A percentile compares a stretch with the other conserved stretches of the same genome.
These are phyloP conservation scores for Byssochlamys sp. DNA, from an alignment of 2,329 filamentous ascomycete genomes.

Conservation along the genomic window DNA sequence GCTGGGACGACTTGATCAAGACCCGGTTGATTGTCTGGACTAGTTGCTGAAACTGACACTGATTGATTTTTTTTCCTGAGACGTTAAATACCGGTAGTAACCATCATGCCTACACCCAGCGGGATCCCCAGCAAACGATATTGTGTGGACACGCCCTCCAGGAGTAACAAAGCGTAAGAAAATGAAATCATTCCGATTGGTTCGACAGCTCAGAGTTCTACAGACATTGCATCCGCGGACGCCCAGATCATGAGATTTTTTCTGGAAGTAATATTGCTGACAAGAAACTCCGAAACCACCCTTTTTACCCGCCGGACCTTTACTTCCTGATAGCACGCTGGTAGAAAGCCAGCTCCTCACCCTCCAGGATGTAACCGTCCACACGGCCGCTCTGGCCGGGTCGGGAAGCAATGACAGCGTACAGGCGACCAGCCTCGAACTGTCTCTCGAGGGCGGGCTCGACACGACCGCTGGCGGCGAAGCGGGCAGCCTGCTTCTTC, in stretches of 20 bases:
- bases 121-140: neutral
- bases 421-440: slow-evolving; percentile 98
- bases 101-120: neutral
- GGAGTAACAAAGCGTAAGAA: slow-evolving; percentile 2
- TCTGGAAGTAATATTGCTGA: slow-evolving; percentile 24
- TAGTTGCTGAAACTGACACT: neutral
- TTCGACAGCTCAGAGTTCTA: slow-evolving; percentile 31
- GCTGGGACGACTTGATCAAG: neutral
- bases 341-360: slow-evolving; percentile 99
- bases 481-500: slow-evolving; percentile 90
- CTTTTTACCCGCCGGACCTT: slow-evolving; percentile 31
- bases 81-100: neutral
- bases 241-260: slow-evolving; percentile 25
- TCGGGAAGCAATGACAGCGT: slow-evolving; percentile 81
- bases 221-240: slow-evolving; percentile 27
- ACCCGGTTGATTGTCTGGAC: neutral
- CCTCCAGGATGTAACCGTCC: slow-evolving; percentile 97
- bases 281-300: slow-evolving; percentile 28
- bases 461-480: slow-evolving; percentile 79
- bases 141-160: neutral
- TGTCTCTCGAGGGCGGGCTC: slow-evolving; percentile 89
- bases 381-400: slow-evolving; percentile 93
- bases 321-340: slow-evolving; percentile 99
- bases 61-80: neutral
- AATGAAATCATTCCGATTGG: slow-evolving; percentile 27